Percentiles rank a stretch among this genome's conserved stretches.
Evolutionary conservation across 441 rosid genomes (phyloP).

Genomic region (Erodium trifolium): DNA sequence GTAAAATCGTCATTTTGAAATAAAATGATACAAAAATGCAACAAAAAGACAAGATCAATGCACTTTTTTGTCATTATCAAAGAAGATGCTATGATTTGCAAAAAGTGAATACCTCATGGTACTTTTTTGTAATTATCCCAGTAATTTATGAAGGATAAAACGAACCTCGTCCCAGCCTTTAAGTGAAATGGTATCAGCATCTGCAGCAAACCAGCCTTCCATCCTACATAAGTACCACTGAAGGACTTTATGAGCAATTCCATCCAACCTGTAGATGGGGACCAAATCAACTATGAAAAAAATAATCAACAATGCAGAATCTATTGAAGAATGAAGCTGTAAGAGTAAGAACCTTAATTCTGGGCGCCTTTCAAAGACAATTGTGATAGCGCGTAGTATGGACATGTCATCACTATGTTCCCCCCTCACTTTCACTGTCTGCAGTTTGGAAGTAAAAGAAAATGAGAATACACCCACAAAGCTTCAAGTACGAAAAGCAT

Average conservation of each 20-base stretch:
- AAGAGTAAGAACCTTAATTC: slow-evolving; percentile 49
- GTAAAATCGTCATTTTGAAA: no score
- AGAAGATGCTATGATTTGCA: no score
- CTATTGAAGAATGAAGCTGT: background rate
- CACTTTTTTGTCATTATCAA: no score
- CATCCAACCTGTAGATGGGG: slow-evolving; percentile 55
- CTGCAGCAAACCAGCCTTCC: no score
- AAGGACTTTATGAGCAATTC: slow-evolving; percentile 72
- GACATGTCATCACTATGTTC: slow-evolving; percentile 72
- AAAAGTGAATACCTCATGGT: no score
- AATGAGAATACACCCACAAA: slow-evolving; percentile 9
- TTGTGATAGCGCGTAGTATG: slow-evolving; percentile 53
- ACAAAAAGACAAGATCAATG: no score
- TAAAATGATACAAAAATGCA: no score
- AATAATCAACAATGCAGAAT: slow-evolving; percentile 6
- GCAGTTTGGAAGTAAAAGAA: slow-evolving; percentile 25
- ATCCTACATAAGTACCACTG: slow-evolving; percentile 95
- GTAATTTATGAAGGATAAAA: background rate
- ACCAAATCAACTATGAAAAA: slow-evolving; percentile 13
- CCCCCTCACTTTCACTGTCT: slow-evolving; percentile 66
- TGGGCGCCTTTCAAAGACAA: slow-evolving; percentile 67
- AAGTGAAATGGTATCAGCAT: slow-evolving; percentile 81
- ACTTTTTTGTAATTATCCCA: no score
- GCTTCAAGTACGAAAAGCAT: background rate
- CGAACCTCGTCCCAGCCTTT: slow-evolving; percentile 81